These are phyloP conservation scores for Escovopsis sp. DNA, from an alignment of 2,329 filamentous ascomycete species.

Conservation along the genomic window DNA sequence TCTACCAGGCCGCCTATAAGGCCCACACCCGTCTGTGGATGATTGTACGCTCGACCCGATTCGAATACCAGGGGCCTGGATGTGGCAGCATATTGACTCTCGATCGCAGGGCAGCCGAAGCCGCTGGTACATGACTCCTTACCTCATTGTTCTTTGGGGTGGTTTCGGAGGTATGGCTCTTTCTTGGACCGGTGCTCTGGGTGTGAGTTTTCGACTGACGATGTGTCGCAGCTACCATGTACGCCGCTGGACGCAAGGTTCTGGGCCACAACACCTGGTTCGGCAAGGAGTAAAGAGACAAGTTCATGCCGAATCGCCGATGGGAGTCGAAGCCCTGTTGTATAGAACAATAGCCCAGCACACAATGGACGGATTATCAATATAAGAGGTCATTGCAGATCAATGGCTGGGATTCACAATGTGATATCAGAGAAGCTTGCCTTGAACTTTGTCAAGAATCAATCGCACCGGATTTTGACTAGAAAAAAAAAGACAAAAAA, in stretches of 20 bases:
- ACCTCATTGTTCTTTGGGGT: conserved; percentile 50
- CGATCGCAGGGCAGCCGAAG: conserved; percentile 45
- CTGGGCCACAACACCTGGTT: conserved; percentile 72
- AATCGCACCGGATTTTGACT: not conserved
- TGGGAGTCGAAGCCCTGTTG: no score
- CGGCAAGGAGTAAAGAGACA: conserved; percentile 32
- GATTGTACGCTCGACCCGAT: conserved; percentile 44
- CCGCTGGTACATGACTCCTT: conserved; percentile 51
- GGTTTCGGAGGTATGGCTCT: conserved; percentile 38
- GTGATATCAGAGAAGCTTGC: no score
- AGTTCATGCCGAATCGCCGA: no score
- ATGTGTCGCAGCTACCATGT: conserved; percentile 37
- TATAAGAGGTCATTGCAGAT: no score
- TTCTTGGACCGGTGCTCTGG: not conserved
- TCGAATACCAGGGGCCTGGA: not conserved
- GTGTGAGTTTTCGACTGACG: conserved; percentile 9
- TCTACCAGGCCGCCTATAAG: conserved; percentile 61
- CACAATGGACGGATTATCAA: no score
- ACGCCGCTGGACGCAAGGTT: conserved; percentile 60
- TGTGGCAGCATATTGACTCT: conserved; percentile 4
- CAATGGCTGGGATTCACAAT: no score
- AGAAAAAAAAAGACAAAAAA: conserved; percentile 14
- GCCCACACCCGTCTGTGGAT: conserved; percentile 57
- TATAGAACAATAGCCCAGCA: no score
- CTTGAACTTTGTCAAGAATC: no score